phyloP scores from a whole-genome alignment of 306 rosid species.

The Nissolia schottii region DNA sequence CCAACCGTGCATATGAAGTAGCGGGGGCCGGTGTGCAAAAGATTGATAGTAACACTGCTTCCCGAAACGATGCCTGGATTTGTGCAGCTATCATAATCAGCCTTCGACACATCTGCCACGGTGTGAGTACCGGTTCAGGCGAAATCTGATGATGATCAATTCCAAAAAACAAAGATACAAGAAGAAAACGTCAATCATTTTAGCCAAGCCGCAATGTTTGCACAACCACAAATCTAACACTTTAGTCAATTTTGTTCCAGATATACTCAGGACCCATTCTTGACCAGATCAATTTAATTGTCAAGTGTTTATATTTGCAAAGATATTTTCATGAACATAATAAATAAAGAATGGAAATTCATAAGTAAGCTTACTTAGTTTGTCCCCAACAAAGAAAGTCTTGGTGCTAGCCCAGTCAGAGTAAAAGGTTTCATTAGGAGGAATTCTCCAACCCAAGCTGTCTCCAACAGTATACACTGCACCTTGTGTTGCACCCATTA shows the following conservation, averaged over 20 bases:
- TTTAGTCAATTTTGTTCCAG: too few species aligned
- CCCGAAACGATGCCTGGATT: background rate
- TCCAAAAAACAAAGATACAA: background rate
- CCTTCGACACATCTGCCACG: background rate
- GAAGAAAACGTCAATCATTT: background rate
- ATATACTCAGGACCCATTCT: too few species aligned
- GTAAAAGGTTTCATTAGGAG: background rate
- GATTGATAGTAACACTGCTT: background rate
- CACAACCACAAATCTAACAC: too few species aligned
- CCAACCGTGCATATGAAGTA: background rate
- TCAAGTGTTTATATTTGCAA: too few species aligned
- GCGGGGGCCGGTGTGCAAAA: background rate
- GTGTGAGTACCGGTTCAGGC: background rate
- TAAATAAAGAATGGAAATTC: background rate
- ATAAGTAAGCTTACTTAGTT: background rate
- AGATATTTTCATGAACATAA: background rate
- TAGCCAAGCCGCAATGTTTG: too few species aligned
- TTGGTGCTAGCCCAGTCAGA: background rate
- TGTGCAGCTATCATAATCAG: background rate
- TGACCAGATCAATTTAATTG: too few species aligned
- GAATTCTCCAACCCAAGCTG: background rate
- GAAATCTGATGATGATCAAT: background rate
- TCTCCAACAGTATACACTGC: background rate
- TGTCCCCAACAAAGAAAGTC: background rate
- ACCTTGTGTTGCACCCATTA: background rate